Evolutionary conservation across 78 protist genomes (phyloP).

Genomic region (Cavenderia fasciculata): DNA sequence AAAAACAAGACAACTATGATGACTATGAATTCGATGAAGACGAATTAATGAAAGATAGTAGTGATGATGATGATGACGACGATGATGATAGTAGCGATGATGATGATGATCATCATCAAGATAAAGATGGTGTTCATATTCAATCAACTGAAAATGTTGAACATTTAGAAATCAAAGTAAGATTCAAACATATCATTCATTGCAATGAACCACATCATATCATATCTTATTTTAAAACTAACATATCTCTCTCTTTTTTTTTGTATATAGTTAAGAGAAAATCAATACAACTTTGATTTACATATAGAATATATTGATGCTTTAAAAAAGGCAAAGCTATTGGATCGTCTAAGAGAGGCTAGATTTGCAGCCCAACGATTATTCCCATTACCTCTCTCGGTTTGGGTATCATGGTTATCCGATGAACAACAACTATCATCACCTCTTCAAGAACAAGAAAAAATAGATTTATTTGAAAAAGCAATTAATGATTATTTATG

Average conservation of each 20-base stretch:
- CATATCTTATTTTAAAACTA: no score
- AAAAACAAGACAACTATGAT: not conserved
- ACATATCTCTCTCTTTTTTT: no score
- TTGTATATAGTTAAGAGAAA: constrained; percentile 51
- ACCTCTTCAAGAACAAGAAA: constrained; percentile 3
- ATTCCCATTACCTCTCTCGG: constrained; percentile 10
- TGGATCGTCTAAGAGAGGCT: constrained; percentile 22
- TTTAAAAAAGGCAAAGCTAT: not conserved
- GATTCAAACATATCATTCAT: no score
- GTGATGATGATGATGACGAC: constrained; percentile 4
- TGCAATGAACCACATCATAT: no score
- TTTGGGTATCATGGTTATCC: constrained; percentile 46
- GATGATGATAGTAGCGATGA: not conserved
- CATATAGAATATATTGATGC: constrained; percentile 21
- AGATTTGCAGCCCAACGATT: constrained; percentile 21
- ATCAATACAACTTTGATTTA: constrained; percentile 31
- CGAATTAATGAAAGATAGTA: not conserved
- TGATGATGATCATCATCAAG: constrained; percentile 7
- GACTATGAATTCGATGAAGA: not conserved
- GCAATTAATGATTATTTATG: constrained; percentile 63
- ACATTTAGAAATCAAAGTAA: constrained; percentile 45
- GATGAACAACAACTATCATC: constrained; percentile 23
- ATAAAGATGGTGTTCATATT: not conserved
- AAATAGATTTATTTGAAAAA: constrained; percentile 13
- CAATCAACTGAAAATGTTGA: constrained; percentile 42